Conservation (phyloP, 2,329 filamentous ascomycete genomes). For the Cryphonectria radicalis region DNA sequence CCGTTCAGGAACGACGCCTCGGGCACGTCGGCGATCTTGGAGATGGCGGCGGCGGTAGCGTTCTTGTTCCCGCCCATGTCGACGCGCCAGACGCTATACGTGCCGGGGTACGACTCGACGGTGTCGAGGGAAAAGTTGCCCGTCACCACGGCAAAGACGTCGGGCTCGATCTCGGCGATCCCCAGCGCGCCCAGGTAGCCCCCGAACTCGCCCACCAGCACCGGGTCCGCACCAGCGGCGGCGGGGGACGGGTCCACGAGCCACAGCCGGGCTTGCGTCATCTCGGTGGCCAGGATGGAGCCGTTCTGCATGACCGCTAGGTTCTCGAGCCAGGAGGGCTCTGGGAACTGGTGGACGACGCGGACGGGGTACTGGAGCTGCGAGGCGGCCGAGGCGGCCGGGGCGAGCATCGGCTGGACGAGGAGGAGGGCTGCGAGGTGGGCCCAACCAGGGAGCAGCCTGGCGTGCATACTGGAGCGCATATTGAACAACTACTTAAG, state of each 20-base stretch:
- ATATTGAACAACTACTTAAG: background rate
- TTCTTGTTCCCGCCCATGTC: background rate
- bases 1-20: conserved; percentile 1
- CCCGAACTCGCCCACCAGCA: background rate
- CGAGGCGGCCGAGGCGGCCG: background rate
- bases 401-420: background rate
- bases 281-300: background rate
- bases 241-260: background rate
- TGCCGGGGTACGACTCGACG: background rate
- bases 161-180: background rate
- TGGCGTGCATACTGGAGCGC: background rate
- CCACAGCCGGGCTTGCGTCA: background rate
- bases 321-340: background rate
- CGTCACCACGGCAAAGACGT: background rate
- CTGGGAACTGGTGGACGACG: background rate
- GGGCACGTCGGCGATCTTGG: conserved; percentile 4
- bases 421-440: background rate
- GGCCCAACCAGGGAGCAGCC: background rate
- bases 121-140: background rate
- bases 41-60: background rate
- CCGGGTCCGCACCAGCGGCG: background rate
- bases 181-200: background rate
- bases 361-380: background rate
- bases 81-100: background rate
- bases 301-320: background rate